Percentiles rank a stretch among this genome's conserved stretches.
phyloP scores from a whole-genome alignment of 2,329 filamentous ascomycete genomes.

The Aureobasidium sp. region DNA sequence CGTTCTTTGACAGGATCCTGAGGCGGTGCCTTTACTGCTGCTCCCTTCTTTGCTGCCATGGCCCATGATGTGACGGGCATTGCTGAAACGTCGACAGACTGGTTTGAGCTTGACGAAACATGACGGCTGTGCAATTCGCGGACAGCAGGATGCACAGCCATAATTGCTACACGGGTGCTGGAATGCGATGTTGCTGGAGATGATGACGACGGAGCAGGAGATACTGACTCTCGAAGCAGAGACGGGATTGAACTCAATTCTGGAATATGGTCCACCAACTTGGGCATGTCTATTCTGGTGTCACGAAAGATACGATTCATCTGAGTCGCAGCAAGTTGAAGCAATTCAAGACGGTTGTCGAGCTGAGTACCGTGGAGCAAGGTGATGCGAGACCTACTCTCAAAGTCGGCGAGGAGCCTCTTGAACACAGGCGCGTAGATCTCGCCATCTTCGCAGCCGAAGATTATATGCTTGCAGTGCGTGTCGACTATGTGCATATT shows the following conservation, averaged over 20 bases:
- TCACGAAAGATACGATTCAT: conserved; percentile 49
- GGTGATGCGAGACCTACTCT: conserved; percentile 43
- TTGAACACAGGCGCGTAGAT: conserved; percentile 48
- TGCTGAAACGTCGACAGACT: not conserved
- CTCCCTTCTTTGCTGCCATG: conserved; percentile 12
- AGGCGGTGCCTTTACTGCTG: not conserved
- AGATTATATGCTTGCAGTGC: conserved; percentile 54
- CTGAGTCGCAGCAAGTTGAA: conserved; percentile 46
- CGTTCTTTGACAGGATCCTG: not conserved
- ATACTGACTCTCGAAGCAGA: not conserved
- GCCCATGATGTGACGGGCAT: not conserved
- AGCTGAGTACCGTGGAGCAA: conserved; percentile 52
- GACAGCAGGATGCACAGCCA: not conserved
- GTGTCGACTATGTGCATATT: conserved; percentile 49
- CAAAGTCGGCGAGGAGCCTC: conserved; percentile 36
- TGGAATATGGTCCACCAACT: not conserved
- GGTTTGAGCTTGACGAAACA: not conserved
- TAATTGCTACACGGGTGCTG: not conserved
- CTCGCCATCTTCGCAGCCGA: conserved; percentile 53
- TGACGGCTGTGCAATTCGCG: not conserved
- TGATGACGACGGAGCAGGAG: not conserved
- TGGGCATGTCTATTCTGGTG: conserved; percentile 38
- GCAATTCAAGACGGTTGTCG: conserved; percentile 43
- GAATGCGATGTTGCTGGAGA: conserved; percentile 5
- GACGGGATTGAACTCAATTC: not conserved